A percentile compares a stretch with the other conserved stretches of the same genome.
Evolutionary conservation across 78 protist species (phyloP).

Genomic region (Dictyostelium intermedium): DNA sequence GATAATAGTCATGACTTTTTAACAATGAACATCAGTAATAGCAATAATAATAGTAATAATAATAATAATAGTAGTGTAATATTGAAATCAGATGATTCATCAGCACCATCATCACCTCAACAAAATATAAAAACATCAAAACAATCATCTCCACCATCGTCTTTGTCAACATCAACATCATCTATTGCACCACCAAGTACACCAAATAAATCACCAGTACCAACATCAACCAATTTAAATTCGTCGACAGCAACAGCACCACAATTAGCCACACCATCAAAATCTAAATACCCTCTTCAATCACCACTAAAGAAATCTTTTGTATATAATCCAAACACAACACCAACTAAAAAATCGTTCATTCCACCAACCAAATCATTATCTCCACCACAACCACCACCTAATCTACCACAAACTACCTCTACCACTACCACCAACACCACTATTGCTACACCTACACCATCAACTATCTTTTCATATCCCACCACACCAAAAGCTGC

Average conservation of each 20-base stretch:
- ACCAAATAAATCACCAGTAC: neutral
- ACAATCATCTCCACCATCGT: neutral
- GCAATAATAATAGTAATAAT: neutral
- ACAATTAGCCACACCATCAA: neutral
- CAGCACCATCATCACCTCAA: neutral
- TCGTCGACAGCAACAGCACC: neutral
- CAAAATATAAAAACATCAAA: neutral
- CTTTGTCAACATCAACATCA: neutral
- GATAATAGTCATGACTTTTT: neutral
- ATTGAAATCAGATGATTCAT: neutral
- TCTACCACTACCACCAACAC: neutral
- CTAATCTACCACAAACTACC: neutral
- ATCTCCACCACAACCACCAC: neutral
- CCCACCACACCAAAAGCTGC: neutral
- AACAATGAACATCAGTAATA: neutral
- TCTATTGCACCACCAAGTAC: neutral
- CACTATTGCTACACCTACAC: too few species aligned
- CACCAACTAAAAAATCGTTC: neutral
- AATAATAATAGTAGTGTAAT: neutral
- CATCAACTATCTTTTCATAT: neutral
- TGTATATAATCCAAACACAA: neutral
- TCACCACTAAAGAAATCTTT: neutral
- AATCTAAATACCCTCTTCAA: neutral
- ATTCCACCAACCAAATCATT: neutral
- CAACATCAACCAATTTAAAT: slow-evolving; percentile 1